Evolutionary conservation across 164 flowering plant genomes (phyloP).

Genomic region (Chimonanthus praecox): DNA sequence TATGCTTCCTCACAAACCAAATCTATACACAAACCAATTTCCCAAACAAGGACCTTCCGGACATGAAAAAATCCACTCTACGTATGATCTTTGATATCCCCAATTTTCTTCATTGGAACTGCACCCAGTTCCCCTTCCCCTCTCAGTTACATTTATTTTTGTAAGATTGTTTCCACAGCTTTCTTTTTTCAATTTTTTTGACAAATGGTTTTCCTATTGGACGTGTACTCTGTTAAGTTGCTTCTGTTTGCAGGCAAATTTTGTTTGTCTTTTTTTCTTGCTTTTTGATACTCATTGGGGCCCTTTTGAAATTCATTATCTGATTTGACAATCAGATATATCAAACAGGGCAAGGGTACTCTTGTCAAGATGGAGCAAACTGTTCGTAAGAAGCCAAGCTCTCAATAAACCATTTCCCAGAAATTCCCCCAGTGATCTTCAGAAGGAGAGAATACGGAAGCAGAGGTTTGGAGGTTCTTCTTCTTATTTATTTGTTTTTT

Average conservation of each 20-base stretch:
- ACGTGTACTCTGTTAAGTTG: background rate
- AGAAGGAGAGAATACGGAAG: slow-evolving; percentile 48
- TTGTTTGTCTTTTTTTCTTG: slow-evolving; percentile 1
- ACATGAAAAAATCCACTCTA: no score
- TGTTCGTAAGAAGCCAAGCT: slow-evolving; percentile 64
- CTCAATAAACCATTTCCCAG: slow-evolving; percentile 46
- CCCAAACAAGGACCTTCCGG: no score
- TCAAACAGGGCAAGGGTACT: slow-evolving; percentile 93
- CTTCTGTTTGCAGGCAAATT: background rate
- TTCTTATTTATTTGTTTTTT: background rate
- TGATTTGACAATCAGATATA: slow-evolving; percentile 96
- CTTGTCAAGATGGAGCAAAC: slow-evolving; percentile 84
- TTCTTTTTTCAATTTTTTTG: no score
- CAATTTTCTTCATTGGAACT: no score
- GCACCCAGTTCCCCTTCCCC: no score
- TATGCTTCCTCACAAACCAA: no score
- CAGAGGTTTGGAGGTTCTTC: slow-evolving; percentile 47
- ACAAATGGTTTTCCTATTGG: no score
- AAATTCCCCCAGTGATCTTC: slow-evolving; percentile 32
- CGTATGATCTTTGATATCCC: no score
- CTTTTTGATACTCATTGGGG: background rate
- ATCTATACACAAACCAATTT: no score
- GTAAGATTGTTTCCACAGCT: no score
- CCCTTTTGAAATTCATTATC: slow-evolving; percentile 56
- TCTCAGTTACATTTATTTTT: no score